Conservation (phyloP, 2,329 filamentous ascomycete species). For the Colletotrichum limetticola region DNA sequence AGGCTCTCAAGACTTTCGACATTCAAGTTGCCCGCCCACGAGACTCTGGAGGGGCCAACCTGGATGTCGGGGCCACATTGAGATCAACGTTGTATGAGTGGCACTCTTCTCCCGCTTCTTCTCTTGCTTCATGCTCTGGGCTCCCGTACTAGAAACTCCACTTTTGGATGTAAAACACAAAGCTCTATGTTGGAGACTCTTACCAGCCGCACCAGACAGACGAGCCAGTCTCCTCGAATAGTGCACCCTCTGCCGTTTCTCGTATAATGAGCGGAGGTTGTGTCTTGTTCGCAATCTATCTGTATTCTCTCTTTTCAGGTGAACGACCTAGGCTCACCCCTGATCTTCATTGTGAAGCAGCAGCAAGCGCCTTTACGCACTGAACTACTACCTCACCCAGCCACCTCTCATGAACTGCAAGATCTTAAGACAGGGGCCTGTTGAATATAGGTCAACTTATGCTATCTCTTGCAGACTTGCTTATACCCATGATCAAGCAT, state of each 20-base stretch:
- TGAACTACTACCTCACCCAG: constrained; percentile 11
- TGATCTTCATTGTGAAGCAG: constrained; percentile 27
- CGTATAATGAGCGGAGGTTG: neutral
- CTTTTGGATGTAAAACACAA: neutral
- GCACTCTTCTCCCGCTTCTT: neutral
- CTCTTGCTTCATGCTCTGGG: neutral
- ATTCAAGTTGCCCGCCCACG: neutral
- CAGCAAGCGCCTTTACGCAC: neutral
- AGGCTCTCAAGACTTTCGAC: neutral
- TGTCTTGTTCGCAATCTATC: constrained; percentile 17
- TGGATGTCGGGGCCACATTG: neutral
- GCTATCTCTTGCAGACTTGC: neutral
- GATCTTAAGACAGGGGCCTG: constrained; percentile 3
- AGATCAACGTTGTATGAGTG: neutral
- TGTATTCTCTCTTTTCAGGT: constrained; percentile 4
- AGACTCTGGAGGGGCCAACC: neutral
- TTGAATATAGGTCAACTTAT: neutral
- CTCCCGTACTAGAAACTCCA: neutral
- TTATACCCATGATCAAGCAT: neutral
- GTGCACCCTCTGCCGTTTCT: neutral
- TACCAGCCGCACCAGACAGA: neutral
- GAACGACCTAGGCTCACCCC: constrained; percentile 9
- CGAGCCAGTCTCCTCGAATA: neutral
- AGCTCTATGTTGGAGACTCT: neutral
- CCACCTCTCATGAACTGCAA: neutral